Base-by-base conservation (phyloP, 441 rosid species). In the Erodium moschatum region DNA sequence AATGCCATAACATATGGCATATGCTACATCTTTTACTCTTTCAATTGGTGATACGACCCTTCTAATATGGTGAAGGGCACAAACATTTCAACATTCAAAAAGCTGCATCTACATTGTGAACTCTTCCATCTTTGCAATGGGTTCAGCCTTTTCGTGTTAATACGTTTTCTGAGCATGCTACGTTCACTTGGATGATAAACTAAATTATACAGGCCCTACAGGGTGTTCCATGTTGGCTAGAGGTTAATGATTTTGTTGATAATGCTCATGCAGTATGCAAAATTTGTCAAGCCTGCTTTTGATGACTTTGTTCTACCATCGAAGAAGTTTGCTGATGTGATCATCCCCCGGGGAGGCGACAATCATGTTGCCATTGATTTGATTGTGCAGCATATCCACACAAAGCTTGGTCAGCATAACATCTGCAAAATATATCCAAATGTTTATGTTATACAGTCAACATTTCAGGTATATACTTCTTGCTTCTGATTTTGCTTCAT, bases 201-300 rank as follows among this genome's bases (percentile, higher is more conserved):
- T 33, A 33, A 33, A 33, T 33, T 33, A 33, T 24, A 24, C 27
- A 24, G 27, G 27, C 27, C 27, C 27, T 33, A 33, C 38, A 33
- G 38, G 38, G 38, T 56, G 12, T 56, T 24, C 8, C 72, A 38
- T 12, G 60, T 52, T 15, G 15, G 20, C 44, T 76, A 6, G 35
- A 44, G 61, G 68, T 64, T 61, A 56, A 67, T 46, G 50, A n/a
- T 75, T 44, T 8, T 77, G 13, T 72, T 70, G 50, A 44, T 78
- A 11, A 70, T 69, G 66, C 62, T 80, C 78, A 12, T 81, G 84
- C 91, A 93, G 97, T 93, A 93, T 68, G 96, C 96, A 64, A 93
- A 90, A 77, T 93, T 93, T 86, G 98, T 93, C 69, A 93, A 93
- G 84, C 98, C 98, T 33, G 98, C 98, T 29, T 93, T 93, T 82